Percentiles rank a stretch among this genome's conserved stretches.
These are phyloP conservation scores for Vicia faba DNA, from an alignment of 306 rosid genomes.

Conservation along the genomic window DNA sequence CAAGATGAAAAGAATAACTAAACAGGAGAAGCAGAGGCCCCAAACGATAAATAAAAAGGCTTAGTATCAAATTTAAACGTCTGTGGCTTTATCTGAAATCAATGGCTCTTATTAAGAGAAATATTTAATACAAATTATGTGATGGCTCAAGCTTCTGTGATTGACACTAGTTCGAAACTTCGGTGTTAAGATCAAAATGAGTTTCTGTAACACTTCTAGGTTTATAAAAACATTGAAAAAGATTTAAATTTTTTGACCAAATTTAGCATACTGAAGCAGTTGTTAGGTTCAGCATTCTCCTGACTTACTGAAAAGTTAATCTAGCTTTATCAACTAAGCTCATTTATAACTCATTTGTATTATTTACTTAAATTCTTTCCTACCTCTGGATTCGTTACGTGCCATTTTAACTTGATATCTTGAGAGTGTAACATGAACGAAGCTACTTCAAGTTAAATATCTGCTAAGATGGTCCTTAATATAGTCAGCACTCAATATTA, in stretches of 20 bases:
- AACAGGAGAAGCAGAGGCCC: not conserved
- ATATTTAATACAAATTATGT: too few species aligned
- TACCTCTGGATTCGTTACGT: constrained; percentile 9
- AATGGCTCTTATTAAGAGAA: not conserved
- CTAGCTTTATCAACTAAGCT: constrained; percentile 13
- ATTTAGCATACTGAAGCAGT: constrained; percentile 1
- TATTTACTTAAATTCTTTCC: not conserved
- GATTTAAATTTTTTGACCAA: too few species aligned
- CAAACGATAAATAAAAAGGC: not conserved
- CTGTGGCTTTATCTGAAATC: not conserved
- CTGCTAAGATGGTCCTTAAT: constrained; percentile 12
- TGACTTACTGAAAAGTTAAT: constrained; percentile 27
- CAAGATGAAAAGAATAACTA: not conserved
- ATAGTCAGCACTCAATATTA: constrained; percentile 1
- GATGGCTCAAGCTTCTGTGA: too few species aligned
- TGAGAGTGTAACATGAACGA: constrained; percentile 20
- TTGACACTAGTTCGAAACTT: too few species aligned
- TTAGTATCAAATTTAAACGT: not conserved
- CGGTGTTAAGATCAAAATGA: too few species aligned
- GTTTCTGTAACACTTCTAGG: too few species aligned
- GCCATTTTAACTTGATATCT: constrained; percentile 17
- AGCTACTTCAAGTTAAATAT: constrained; percentile 14
- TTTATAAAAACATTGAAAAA: too few species aligned
- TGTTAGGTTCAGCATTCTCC: constrained; percentile 7
- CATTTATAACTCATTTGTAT: constrained; percentile 13